phyloP scores from a whole-genome alignment of 345 rosid genomes.

The Hibiscus trionum region DNA sequence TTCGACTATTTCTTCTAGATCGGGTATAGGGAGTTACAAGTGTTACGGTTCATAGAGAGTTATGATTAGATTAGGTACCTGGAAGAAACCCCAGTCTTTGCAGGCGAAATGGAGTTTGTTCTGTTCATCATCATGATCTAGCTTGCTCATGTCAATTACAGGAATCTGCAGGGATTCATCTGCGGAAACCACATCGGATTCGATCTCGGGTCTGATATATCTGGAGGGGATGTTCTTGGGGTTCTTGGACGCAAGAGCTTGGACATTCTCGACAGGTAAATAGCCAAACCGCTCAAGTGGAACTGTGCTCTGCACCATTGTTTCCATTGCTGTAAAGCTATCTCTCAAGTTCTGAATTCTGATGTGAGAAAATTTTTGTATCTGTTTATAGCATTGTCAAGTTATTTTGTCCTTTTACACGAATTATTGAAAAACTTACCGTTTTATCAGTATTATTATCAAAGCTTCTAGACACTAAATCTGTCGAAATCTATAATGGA shows the following conservation, averaged over 20 bases:
- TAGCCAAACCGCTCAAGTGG: neutral
- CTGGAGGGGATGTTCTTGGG: constrained; percentile 17
- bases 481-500: neutral
- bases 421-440: too few species aligned
- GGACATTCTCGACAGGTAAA: constrained; percentile 20
- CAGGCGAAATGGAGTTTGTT: constrained; percentile 45
- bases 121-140: constrained; percentile 24
- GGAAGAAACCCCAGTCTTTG: constrained; percentile 53
- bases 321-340: constrained; percentile 9
- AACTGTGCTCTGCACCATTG: neutral
- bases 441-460: too few species aligned
- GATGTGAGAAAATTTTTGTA: neutral
- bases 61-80: constrained; percentile 21
- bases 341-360: neutral
- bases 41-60: neutral
- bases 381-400: neutral
- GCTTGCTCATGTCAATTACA: constrained; percentile 31
- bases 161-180: constrained; percentile 19
- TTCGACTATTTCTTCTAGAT: too few species aligned
- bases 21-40: too few species aligned
- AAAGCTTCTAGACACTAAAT: neutral
- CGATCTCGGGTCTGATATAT: constrained; percentile 27
- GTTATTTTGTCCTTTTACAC: neutral
- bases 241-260: constrained; percentile 29
- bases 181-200: constrained; percentile 7